Conservation (phyloP, 257 asterid species). For the Orobanche coerulescens region DNA sequence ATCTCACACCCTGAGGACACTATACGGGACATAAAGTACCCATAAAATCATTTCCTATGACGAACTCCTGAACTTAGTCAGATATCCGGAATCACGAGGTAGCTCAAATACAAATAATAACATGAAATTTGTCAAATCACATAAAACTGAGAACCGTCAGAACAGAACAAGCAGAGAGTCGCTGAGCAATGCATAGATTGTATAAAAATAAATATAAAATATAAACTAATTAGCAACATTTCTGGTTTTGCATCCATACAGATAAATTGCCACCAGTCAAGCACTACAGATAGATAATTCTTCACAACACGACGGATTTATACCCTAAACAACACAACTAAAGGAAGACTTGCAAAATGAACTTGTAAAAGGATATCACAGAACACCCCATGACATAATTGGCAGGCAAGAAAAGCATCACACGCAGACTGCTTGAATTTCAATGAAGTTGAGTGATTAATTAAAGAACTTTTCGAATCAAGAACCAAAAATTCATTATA, state of each 20-base stretch:
- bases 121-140: background rate
- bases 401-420: background rate
- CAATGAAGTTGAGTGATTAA: no score
- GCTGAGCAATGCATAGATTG: background rate
- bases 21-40: background rate
- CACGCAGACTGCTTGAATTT: background rate
- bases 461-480: background rate
- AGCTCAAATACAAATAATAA: background rate
- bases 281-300: background rate
- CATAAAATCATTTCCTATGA: background rate
- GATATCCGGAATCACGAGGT: no score
- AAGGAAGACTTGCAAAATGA: background rate
- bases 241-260: background rate
- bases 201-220: background rate
- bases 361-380: background rate
- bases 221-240: background rate
- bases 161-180: background rate
- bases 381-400: background rate
- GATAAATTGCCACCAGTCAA: background rate
- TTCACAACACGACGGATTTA: background rate
- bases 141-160: background rate
- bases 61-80: background rate
- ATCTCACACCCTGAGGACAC: background rate
- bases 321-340: background rate
- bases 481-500: background rate